Conservation (phyloP, 768 basidiomycete genomes). For the Rhizopogon vesiculosus region DNA sequence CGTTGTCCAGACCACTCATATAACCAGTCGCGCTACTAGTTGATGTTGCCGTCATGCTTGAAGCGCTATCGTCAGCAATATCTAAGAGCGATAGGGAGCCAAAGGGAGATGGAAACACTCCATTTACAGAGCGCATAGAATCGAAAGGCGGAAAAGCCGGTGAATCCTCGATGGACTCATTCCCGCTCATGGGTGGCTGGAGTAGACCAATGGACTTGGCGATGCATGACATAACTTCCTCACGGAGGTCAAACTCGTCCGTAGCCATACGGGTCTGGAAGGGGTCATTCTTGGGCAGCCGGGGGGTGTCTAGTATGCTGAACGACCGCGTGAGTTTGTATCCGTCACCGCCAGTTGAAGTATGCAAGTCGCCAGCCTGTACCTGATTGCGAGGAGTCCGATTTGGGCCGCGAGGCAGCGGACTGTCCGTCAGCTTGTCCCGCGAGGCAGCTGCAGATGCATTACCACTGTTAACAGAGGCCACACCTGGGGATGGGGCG, state of each 20-base stretch:
- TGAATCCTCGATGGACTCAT: constrained; percentile 61
- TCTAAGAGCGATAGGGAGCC: constrained; percentile 72
- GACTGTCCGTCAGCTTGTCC: constrained; percentile 21
- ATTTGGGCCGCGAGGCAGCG: constrained; percentile 17
- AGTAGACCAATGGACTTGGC: constrained; percentile 94
- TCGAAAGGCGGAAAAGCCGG: constrained; percentile 54
- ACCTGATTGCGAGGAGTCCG: constrained; percentile 50
- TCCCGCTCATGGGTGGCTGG: constrained; percentile 75
- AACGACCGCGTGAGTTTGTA: constrained; percentile 45
- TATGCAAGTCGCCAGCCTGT: constrained; percentile 75
- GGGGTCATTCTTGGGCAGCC: constrained; percentile 25
- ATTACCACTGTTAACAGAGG: constrained; percentile 6
- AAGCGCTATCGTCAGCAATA: constrained; percentile 59
- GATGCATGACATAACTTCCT: constrained; percentile 96
- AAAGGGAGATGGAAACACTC: constrained; percentile 60
- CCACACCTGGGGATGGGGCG: constrained; percentile 9
- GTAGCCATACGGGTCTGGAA: constrained; percentile 27
- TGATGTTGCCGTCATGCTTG: constrained; percentile 60
- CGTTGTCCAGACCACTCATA: constrained; percentile 87
- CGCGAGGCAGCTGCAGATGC: constrained; percentile 17
- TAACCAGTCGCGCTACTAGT: constrained; percentile 47
- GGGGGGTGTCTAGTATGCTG: constrained; percentile 49
- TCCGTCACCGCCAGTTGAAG: constrained; percentile 46
- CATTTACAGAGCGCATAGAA: constrained; percentile 27
- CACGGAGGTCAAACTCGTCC: constrained; percentile 90